Evolutionary conservation across 441 rosid species (phyloP), one percentile per base, ranked within the genome.

Genomic region (Eutrema salsugineum): DNA sequence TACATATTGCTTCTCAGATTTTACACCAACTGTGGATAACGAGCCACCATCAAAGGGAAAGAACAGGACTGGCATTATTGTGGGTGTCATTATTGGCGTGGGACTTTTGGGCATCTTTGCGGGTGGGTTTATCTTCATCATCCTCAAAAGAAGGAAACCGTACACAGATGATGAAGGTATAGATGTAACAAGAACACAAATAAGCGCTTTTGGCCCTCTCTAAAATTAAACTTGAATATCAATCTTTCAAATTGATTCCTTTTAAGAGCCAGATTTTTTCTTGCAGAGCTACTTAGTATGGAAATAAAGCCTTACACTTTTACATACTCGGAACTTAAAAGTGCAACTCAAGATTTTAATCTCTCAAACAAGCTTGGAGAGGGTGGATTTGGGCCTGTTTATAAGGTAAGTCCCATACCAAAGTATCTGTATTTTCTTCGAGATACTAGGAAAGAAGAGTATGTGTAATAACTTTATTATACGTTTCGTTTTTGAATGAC

Each of bases 331-430:
- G 85, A 80, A 62, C 86, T 86, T 12, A 83, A 68, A 68, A 72
- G 76, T 77, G 83, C 86, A 50, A 80, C 86, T 51, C 74, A 80
- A 69, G 83, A 77, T 44, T 86, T 83, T 39, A 70, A 51, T 73
- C 78, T 77, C 43, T 65, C 68, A 58, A 83, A 83, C 75, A 86
- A 86, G 69, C 87, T 83, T 46, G 87, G 86, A 40, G 87, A 83
- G 66, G 87, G 87, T 68, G 89, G 89, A 48, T 85, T 83, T 49
- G 89, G 89, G 47, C 72, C 77, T 36, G 77, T 73, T 65, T 73
- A 36, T 58, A 73, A 57, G 72, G 77, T 30, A 66, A 73, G 43
- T 32, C 11, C 50, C 20, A 40, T 28, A 38, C 8, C 11, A 0
- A 59, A 33, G 15, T 57, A 10, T 20, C 15, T 57, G 5, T 3